Conservation (phyloP, 2,329 filamentous ascomycete genomes). For the Xylogone sp. region DNA sequence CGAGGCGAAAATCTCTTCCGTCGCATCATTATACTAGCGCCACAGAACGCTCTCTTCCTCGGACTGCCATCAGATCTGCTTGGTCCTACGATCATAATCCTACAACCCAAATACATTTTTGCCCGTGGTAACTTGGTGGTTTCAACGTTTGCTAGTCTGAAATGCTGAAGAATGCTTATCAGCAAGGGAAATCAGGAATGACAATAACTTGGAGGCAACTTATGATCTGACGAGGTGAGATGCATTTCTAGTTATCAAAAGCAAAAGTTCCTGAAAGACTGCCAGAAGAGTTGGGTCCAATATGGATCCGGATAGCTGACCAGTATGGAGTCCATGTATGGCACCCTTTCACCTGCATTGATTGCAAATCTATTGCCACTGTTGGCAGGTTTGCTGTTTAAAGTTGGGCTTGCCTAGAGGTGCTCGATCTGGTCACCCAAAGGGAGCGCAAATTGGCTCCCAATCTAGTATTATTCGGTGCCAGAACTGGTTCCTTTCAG, state of each 20-base stretch:
- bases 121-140: not conserved
- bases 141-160: not conserved
- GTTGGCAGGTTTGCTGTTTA: not conserved
- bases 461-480: slow-evolving; percentile 4
- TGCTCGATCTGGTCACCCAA: not conserved
- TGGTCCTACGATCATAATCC: slow-evolving; percentile 2
- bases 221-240: slow-evolving; percentile 1
- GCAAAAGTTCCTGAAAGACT: not conserved
- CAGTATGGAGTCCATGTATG: slow-evolving; percentile 1
- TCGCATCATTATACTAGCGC: slow-evolving; percentile 1
- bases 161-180: not conserved
- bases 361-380: not conserved
- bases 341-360: not conserved
- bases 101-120: slow-evolving; percentile 4
- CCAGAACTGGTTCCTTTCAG: not conserved
- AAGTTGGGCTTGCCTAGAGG: not conserved
- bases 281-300: not conserved
- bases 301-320: not conserved
- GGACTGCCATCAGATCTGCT: slow-evolving; percentile 3
- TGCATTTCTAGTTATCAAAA: not conserved
- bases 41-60: slow-evolving; percentile 2
- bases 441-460: slow-evolving; percentile 1
- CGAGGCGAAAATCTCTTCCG: not conserved
- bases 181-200: slow-evolving; percentile 1
- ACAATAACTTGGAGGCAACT: slow-evolving; percentile 2